These are phyloP conservation scores for Gleditsia sinensis DNA, from an alignment of 306 rosid species.

Conservation along the genomic window DNA sequence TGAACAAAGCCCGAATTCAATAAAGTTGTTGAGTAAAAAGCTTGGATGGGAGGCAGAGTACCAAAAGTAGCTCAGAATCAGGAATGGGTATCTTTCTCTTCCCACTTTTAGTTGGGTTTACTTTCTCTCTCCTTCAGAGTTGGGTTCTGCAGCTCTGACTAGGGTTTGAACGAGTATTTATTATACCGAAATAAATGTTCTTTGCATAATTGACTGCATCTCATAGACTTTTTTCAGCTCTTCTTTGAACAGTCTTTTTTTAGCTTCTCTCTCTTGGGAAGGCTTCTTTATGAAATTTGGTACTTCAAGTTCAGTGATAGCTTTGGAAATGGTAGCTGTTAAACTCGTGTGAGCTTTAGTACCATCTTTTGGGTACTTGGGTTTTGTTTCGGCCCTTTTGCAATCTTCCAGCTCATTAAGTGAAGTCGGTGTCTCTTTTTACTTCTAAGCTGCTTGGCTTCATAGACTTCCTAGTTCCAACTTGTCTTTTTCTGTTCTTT, in stretches of 20 bases:
- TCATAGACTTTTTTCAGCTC: slow-evolving; percentile 52
- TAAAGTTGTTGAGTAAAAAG: slow-evolving; percentile 50
- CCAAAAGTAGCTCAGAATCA: slow-evolving; percentile 82
- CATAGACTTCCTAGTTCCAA: not conserved
- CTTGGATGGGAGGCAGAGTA: slow-evolving; percentile 56
- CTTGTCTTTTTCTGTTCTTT: not conserved
- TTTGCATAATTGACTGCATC: slow-evolving; percentile 61
- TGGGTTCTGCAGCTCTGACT: slow-evolving; percentile 69
- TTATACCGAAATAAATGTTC: slow-evolving; percentile 72
- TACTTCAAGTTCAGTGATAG: slow-evolving; percentile 58
- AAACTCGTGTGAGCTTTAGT: slow-evolving; percentile 53
- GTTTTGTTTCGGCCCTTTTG: slow-evolving; percentile 40
- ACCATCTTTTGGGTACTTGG: slow-evolving; percentile 49
- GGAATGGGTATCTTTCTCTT: slow-evolving; percentile 82
- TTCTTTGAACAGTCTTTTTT: slow-evolving; percentile 57
- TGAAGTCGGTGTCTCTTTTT: slow-evolving; percentile 30
- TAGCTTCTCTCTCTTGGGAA: slow-evolving; percentile 49
- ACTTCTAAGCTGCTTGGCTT: slow-evolving; percentile 2
- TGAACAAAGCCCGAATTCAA: slow-evolving; percentile 47
- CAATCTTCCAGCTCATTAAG: slow-evolving; percentile 36
- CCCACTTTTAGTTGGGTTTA: slow-evolving; percentile 55
- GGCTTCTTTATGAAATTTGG: slow-evolving; percentile 56
- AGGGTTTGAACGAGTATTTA: slow-evolving; percentile 79
- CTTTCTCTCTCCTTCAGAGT: slow-evolving; percentile 45
- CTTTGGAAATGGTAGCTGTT: slow-evolving; percentile 75